Conservation (phyloP, 2,329 filamentous ascomycete species). For the Camptophora hylomeconis region DNA sequence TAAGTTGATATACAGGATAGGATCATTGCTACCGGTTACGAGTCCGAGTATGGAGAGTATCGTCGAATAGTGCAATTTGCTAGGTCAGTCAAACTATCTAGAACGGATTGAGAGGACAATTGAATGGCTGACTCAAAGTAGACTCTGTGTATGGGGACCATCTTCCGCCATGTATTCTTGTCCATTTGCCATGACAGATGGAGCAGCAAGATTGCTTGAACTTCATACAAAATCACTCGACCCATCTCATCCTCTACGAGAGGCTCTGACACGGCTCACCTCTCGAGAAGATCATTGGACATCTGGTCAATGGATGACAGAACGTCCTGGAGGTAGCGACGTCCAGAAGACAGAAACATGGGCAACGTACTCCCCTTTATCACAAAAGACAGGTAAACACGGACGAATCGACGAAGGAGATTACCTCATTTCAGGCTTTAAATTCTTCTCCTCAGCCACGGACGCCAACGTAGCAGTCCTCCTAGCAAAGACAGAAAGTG, state of each 20-base stretch:
- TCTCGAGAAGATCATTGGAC: conserved; percentile 22
- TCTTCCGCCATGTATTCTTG: conserved; percentile 51
- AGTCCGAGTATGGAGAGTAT: conserved; percentile 28
- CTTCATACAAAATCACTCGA: conserved; percentile 5
- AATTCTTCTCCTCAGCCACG: conserved; percentile 58
- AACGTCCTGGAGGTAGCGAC: conserved; percentile 24
- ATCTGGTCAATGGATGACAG: conserved; percentile 28
- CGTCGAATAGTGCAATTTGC: conserved; percentile 48
- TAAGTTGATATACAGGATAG: conserved; percentile 30
- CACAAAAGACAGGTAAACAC: conserved; percentile 7
- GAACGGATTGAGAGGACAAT: too few species aligned
- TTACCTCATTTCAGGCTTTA: conserved; percentile 48
- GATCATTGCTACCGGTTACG: conserved; percentile 19
- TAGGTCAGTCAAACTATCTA: too few species aligned
- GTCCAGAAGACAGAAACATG: conserved; percentile 24
- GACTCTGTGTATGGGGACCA: conserved; percentile 45
- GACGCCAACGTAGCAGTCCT: conserved; percentile 52
- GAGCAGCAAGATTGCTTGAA: conserved; percentile 23
- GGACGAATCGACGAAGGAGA: conserved; percentile 30
- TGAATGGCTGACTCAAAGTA: too few species aligned
- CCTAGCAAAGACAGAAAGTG: conserved; percentile 44
- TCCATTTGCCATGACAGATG: conserved; percentile 48
- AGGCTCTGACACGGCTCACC: conserved; percentile 18
- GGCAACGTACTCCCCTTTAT: conserved; percentile 18
- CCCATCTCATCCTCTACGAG: conserved; percentile 12